Evolutionary conservation across 1,284 basidiomycete genomes (phyloP).

Genomic region (Exobasidium cylindrosporum): DNA sequence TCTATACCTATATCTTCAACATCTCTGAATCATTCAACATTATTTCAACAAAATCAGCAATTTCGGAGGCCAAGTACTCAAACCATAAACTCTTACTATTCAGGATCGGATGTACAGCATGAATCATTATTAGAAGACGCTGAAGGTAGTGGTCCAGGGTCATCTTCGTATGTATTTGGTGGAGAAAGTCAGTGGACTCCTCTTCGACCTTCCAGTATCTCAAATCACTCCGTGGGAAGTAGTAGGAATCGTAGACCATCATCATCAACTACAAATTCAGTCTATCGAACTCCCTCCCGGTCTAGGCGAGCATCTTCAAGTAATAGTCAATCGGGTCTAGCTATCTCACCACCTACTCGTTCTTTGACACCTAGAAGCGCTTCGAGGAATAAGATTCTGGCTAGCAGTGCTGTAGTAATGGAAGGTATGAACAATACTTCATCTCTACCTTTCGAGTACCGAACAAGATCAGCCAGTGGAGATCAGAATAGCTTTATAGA

Average conservation of each 20-base stretch:
- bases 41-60: too few species aligned
- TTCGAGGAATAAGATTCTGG: constrained; percentile 3
- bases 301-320: too few species aligned
- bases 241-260: background rate
- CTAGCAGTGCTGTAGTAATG: background rate
- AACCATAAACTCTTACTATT: too few species aligned
- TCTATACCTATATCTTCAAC: too few species aligned
- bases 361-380: background rate
- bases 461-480: constrained; percentile 4
- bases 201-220: background rate
- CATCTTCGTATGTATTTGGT: too few species aligned
- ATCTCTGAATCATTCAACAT: too few species aligned
- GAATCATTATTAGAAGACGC: too few species aligned
- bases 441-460: background rate
- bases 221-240: constrained; percentile 1
- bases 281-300: too few species aligned
- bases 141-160: too few species aligned
- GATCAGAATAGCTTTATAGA: background rate
- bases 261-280: background rate
- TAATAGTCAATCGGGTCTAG: background rate
- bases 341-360: background rate
- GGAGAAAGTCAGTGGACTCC: too few species aligned
- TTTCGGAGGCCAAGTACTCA: too few species aligned
- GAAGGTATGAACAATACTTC: background rate
- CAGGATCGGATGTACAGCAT: too few species aligned